These are phyloP conservation scores for Cercospora brassicicola DNA, from an alignment of 2,329 filamentous ascomycete genomes.

Conservation along the genomic window DNA sequence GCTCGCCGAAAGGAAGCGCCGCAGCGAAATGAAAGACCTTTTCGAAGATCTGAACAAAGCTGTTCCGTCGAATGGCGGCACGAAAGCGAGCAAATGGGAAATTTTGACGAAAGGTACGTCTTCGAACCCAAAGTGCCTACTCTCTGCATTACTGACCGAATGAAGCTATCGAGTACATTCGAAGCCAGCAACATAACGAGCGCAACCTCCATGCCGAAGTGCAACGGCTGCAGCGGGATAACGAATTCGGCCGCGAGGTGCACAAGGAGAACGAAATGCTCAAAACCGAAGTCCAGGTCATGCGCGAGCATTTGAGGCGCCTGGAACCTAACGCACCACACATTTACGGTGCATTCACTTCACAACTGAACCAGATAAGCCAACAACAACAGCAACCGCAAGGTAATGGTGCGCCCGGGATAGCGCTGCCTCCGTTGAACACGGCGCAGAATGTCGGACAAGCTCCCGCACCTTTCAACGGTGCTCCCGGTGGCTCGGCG, in stretches of 20 bases:
- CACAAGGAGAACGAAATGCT: constrained; percentile 51
- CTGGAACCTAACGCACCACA: constrained; percentile 50
- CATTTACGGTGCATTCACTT: constrained; percentile 51
- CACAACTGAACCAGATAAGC: constrained; percentile 44
- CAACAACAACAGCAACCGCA: constrained; percentile 30
- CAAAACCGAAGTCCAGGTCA: constrained; percentile 48
- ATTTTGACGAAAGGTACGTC: constrained; percentile 76
- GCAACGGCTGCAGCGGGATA: constrained; percentile 46
- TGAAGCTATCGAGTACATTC: constrained; percentile 54
- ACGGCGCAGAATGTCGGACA: constrained; percentile 23
- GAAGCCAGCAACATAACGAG: constrained; percentile 42
- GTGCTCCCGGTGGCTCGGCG: constrained; percentile 34
- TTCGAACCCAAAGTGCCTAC: not conserved
- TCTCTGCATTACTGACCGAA: constrained; percentile 8
- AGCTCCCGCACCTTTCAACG: constrained; percentile 34
- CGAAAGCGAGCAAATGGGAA: constrained; percentile 88
- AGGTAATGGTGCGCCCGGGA: constrained; percentile 32
- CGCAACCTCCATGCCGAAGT: constrained; percentile 44
- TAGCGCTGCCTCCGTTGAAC: constrained; percentile 42
- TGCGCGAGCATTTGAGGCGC: constrained; percentile 49
- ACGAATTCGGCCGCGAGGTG: constrained; percentile 46
- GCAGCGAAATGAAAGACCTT: constrained; percentile 85
- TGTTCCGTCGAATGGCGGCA: constrained; percentile 76
- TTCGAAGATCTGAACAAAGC: constrained; percentile 78
- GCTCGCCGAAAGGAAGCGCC: constrained; percentile 76